Conservation (phyloP, 257 asterid genomes). For the Schizonepeta tenuifolia region DNA sequence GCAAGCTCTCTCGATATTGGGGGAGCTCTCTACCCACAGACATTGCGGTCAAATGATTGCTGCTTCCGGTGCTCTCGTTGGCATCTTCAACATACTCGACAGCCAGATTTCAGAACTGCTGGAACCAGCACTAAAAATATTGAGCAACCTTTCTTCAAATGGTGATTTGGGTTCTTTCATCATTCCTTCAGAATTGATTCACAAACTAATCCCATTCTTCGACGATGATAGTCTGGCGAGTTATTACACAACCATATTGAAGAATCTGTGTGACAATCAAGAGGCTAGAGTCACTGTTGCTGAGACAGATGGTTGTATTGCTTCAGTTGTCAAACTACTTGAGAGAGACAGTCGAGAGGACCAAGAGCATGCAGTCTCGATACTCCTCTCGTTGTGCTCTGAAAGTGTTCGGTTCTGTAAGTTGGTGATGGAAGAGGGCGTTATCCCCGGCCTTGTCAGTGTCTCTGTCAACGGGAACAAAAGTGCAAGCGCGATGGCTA, state of each 20-base stretch:
- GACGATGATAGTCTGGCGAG: conserved; percentile 46
- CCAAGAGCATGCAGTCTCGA: conserved; percentile 69
- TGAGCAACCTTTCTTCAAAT: conserved; percentile 56
- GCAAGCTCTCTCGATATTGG: conserved; percentile 63
- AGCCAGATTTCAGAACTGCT: conserved; percentile 47
- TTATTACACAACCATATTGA: conserved; percentile 55
- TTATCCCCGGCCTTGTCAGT: conserved; percentile 58
- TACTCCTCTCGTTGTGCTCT: conserved; percentile 77
- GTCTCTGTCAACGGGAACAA: conserved; percentile 64
- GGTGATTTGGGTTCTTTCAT: conserved; percentile 39
- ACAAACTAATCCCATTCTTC: conserved; percentile 54
- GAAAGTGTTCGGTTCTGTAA: conserved; percentile 49
- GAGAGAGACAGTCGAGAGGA: conserved; percentile 57
- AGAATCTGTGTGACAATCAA: conserved; percentile 46
- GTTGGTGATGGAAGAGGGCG: conserved; percentile 73
- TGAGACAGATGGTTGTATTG: conserved; percentile 67
- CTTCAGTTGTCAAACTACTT: conserved; percentile 57
- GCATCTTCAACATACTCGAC: conserved; percentile 60
- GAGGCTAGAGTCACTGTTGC: conserved; percentile 52
- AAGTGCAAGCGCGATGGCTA: conserved; percentile 62
- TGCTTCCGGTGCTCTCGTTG: conserved; percentile 54
- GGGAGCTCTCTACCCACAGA: conserved; percentile 48
- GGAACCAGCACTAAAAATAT: conserved; percentile 58
- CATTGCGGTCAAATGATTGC: conserved; percentile 44
- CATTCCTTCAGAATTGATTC: conserved; percentile 48